Evolutionary conservation across 129 eudicot species (phyloP).

Genomic region (Lonicera japonica): DNA sequence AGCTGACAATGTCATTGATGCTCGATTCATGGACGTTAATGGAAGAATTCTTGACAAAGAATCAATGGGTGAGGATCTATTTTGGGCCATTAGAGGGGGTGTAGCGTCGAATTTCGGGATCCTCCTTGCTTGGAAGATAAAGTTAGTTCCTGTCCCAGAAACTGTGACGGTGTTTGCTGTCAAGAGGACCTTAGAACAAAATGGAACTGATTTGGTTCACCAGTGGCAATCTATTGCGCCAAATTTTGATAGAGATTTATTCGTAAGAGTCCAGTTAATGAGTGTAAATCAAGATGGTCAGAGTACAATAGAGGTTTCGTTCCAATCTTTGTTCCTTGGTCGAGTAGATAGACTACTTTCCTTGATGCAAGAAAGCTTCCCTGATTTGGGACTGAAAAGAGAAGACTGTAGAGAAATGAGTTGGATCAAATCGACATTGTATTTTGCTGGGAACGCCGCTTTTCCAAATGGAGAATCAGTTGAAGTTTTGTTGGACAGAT

Average conservation of each 20-base stretch:
- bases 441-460: background rate
- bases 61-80: slow-evolving; percentile 1
- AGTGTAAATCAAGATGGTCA: background rate
- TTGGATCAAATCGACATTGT: slow-evolving; percentile 25
- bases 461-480: background rate
- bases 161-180: slow-evolving; percentile 20
- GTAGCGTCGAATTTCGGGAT: slow-evolving; percentile 43
- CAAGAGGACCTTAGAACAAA: slow-evolving; percentile 12
- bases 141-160: slow-evolving; percentile 23
- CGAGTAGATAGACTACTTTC: slow-evolving; percentile 9
- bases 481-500: slow-evolving; percentile 18
- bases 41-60: slow-evolving; percentile 20
- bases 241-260: slow-evolving; percentile 12
- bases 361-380: slow-evolving; percentile 16
- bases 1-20: slow-evolving; percentile 19
- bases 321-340: slow-evolving; percentile 22
- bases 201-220: slow-evolving; percentile 14
- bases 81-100: slow-evolving; percentile 35
- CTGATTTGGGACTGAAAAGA: slow-evolving; percentile 14
- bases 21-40: slow-evolving; percentile 14
- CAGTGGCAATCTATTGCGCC: slow-evolving; percentile 22
- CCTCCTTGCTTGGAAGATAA: slow-evolving; percentile 24
- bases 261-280: slow-evolving; percentile 18
- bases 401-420: slow-evolving; percentile 29
- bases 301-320: slow-evolving; percentile 8